These are phyloP conservation scores for Pelargonium australe DNA, from an alignment of 441 rosid species.

Conservation along the genomic window DNA sequence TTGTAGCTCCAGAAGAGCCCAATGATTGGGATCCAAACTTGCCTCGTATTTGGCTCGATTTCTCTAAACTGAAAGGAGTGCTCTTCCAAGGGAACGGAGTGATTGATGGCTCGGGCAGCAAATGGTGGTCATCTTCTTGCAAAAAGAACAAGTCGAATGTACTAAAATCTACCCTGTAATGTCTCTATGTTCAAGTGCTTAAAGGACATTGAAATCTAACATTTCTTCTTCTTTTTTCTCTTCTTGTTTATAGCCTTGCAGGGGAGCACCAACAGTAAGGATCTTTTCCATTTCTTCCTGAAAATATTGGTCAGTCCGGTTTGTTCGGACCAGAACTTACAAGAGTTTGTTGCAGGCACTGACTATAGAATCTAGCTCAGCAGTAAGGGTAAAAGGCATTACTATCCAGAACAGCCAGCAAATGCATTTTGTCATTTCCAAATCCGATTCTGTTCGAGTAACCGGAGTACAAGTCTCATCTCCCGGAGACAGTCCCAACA, in stretches of 20 bases:
- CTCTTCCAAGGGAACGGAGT: constrained; percentile 80
- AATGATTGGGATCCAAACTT: constrained; percentile 64
- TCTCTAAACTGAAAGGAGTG: constrained; percentile 60
- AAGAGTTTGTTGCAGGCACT: constrained; percentile 54
- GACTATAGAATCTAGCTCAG: constrained; percentile 83
- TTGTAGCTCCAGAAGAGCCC: constrained; percentile 81
- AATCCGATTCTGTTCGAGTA: constrained; percentile 51
- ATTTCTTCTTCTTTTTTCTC: constrained; percentile 17
- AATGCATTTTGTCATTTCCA: constrained; percentile 75
- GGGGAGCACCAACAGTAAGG: constrained; percentile 78
- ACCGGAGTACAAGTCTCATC: constrained; percentile 61
- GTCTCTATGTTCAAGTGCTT: constrained; percentile 8
- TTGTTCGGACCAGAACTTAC: neutral
- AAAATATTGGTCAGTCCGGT: too few species aligned
- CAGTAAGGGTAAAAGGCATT: constrained; percentile 60
- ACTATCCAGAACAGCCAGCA: constrained; percentile 92
- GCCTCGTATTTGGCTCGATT: constrained; percentile 59
- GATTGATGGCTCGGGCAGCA: constrained; percentile 90
- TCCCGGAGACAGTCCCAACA: constrained; percentile 93
- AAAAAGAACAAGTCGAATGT: constrained; percentile 88
- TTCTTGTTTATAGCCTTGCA: constrained; percentile 69
- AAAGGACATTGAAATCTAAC: constrained; percentile 21
- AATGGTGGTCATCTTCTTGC: constrained; percentile 99
- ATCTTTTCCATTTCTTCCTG: constrained; percentile 18
- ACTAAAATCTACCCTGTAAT: constrained; percentile 15